These are phyloP conservation scores for Saccharomycopsis microspora DNA, from an alignment of 805 yeast genomes.

Conservation along the genomic window DNA sequence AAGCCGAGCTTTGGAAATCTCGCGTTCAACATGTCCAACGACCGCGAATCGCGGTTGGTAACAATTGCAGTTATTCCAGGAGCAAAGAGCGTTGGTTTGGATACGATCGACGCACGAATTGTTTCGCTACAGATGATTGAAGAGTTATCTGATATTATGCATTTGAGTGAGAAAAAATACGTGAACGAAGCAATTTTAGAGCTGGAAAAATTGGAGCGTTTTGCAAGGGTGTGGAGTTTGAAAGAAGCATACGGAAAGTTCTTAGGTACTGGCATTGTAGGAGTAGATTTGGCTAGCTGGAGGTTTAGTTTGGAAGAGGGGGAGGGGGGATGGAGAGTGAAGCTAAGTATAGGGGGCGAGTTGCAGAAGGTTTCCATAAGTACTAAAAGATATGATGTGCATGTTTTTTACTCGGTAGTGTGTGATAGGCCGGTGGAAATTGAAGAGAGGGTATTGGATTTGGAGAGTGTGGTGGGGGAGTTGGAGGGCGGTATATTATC, in stretches of 20 bases:
- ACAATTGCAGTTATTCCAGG: slow-evolving; percentile 7
- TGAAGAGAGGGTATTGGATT: too few relatives aligned
- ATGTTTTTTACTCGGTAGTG: slow-evolving; percentile 7
- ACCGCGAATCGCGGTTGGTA: slow-evolving; percentile 9
- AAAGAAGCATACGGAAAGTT: slow-evolving; percentile 15
- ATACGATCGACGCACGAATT: slow-evolving; percentile 11
- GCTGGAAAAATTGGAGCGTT: background rate
- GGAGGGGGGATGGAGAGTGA: background rate
- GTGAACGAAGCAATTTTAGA: background rate
- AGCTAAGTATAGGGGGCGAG: background rate
- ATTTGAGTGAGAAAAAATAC: background rate
- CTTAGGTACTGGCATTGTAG: slow-evolving; percentile 11
- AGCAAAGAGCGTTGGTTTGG: slow-evolving; percentile 8
- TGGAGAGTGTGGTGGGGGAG: too few relatives aligned
- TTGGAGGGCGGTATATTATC: too few relatives aligned
- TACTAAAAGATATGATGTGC: background rate
- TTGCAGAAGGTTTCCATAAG: too few relatives aligned
- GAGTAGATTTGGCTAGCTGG: slow-evolving; percentile 2
- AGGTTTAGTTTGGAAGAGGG: too few relatives aligned
- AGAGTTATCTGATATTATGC: background rate
- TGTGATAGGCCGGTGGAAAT: too few relatives aligned
- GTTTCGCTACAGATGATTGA: background rate
- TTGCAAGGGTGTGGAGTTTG: slow-evolving; percentile 15
- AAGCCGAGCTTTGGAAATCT: slow-evolving; percentile 8
- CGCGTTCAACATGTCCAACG: slow-evolving; percentile 14